Percentiles rank a stretch among this genome's conserved stretches.
phyloP scores from a whole-genome alignment of 139 green algal species.

The Chlorella sp. region DNA sequence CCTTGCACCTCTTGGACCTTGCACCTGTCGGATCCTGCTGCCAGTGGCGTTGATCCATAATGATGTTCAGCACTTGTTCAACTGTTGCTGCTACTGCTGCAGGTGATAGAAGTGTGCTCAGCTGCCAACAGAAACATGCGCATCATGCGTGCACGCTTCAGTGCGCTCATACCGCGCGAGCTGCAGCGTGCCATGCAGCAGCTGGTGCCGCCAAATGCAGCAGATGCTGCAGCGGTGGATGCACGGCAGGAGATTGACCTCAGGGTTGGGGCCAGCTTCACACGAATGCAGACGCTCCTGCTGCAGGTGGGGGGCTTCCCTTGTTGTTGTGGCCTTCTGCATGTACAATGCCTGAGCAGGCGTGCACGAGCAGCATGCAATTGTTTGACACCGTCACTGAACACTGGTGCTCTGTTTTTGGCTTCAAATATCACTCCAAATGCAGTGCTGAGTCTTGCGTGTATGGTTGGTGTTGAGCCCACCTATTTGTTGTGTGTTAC shows the following conservation, averaged over 20 bases:
- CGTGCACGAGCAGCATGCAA: not conserved
- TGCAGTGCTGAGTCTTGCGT: too few species aligned
- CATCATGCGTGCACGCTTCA: constrained; percentile 85
- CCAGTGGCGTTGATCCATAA: too few species aligned
- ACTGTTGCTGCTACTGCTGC: too few species aligned
- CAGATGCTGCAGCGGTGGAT: constrained; percentile 85
- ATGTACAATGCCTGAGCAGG: not conserved
- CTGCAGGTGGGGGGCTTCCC: constrained; percentile 57
- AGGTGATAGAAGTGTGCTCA: constrained; percentile 78
- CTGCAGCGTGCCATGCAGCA: constrained; percentile 11
- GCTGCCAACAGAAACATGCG: constrained; percentile 58
- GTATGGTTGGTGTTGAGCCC: too few species aligned
- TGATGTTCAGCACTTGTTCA: too few species aligned
- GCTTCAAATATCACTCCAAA: not conserved
- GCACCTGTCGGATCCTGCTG: too few species aligned
- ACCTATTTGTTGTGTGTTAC: too few species aligned
- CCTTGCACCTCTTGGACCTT: too few species aligned
- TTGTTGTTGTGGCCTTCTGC: not conserved
- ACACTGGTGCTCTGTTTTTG: not conserved
- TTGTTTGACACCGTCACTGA: not conserved
- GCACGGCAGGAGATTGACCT: constrained; percentile 94
- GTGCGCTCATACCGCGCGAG: constrained; percentile 47
- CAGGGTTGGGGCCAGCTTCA: constrained; percentile 92
- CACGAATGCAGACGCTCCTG: constrained; percentile 90
- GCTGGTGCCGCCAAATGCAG: constrained; percentile 54